Evolutionary conservation across 2,329 filamentous ascomycete genomes (phyloP).

Genomic region (Pseudocercospora vitis): DNA sequence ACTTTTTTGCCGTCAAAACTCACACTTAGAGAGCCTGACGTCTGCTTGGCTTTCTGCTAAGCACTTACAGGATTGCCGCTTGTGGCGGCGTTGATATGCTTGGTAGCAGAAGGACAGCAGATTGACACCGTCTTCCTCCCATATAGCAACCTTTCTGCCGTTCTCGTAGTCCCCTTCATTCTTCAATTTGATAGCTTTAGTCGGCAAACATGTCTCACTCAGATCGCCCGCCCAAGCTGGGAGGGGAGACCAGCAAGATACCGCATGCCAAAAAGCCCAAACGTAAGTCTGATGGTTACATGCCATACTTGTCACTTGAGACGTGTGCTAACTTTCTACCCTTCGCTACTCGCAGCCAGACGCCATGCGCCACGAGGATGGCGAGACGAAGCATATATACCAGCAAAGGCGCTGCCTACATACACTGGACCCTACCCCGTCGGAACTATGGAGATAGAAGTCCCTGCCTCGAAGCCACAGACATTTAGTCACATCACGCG

Average conservation of each 20-base stretch:
- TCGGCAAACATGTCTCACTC: constrained; percentile 12
- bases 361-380: constrained; percentile 44
- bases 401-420: constrained; percentile 48
- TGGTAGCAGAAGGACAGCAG: neutral
- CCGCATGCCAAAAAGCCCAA: constrained; percentile 51
- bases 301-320: no score
- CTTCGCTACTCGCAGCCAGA: no score
- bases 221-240: constrained; percentile 20
- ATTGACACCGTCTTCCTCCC: no score
- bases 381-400: constrained; percentile 50
- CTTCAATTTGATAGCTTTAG: no score
- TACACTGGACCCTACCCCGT: constrained; percentile 56
- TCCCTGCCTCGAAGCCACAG: constrained; percentile 50
- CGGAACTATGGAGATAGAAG: constrained; percentile 57
- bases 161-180: no score
- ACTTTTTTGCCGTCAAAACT: neutral
- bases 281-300: no score
- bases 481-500: constrained; percentile 54
- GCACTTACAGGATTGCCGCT: neutral
- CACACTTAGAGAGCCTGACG: no score
- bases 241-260: constrained; percentile 31
- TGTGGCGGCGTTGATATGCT: neutral
- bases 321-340: no score
- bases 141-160: no score
- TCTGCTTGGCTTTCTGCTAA: neutral